Percentiles rank a stretch among this genome's conserved stretches.
Evolutionary conservation across 2,329 filamentous ascomycete species (phyloP).

Genomic region (Triangularia verruculosa): DNA sequence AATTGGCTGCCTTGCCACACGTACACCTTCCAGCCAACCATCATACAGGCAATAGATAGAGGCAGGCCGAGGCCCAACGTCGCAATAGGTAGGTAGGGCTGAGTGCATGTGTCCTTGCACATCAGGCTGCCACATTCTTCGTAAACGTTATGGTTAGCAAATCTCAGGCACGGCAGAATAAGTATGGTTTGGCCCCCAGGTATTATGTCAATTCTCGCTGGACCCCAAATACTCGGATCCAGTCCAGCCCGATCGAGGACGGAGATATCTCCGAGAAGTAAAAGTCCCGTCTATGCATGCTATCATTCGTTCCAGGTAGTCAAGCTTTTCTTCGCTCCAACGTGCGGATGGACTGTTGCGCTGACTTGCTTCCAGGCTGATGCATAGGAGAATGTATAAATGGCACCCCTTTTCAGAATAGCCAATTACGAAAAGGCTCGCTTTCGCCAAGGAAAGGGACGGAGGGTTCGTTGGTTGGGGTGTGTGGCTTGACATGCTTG

Average conservation of each 20-base stretch:
- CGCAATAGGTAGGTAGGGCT: background rate
- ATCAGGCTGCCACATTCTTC: background rate
- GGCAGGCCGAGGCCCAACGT: too few species aligned
- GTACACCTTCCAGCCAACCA: background rate
- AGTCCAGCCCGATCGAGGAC: background rate
- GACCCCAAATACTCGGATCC: background rate
- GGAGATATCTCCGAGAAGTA: background rate
- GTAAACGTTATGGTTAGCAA: background rate
- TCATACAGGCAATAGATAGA: background rate
- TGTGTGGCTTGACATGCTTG: too few species aligned
- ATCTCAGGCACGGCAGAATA: background rate
- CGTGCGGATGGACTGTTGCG: background rate
- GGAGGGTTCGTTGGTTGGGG: background rate
- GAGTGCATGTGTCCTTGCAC: background rate
- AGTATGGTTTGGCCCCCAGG: background rate
- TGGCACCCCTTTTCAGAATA: background rate
- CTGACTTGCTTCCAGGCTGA: background rate
- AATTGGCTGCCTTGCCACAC: background rate
- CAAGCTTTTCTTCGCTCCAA: background rate
- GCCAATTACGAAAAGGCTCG: background rate
- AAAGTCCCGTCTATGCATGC: background rate
- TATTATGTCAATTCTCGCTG: background rate
- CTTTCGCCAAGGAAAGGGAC: background rate
- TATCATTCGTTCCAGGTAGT: background rate
- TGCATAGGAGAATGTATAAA: background rate